Evolutionary conservation across 805 yeast genomes (phyloP).

Genomic region (Jamesozyma piceae): DNA sequence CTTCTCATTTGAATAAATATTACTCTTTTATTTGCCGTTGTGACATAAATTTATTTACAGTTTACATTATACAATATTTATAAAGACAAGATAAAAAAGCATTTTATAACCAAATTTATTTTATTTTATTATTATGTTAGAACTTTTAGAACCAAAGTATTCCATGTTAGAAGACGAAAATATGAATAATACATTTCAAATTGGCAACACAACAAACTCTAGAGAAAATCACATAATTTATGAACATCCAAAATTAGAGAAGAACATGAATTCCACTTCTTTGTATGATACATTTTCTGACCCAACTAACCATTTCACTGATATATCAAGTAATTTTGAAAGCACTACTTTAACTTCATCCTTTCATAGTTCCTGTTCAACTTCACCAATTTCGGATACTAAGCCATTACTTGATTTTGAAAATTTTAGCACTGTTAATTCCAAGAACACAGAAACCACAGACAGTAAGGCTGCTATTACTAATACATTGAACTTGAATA

Average conservation of each 20-base stretch:
- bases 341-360: background rate
- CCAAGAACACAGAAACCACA: background rate
- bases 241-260: background rate
- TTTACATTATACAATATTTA: too few relatives aligned
- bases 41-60: too few relatives aligned
- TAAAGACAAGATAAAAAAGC: too few relatives aligned
- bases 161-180: background rate
- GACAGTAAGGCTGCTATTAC: background rate
- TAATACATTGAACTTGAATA: background rate
- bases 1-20: too few relatives aligned
- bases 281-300: background rate
- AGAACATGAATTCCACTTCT: background rate
- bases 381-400: background rate
- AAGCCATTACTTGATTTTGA: background rate
- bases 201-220: background rate
- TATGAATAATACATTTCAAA: background rate
- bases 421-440: background rate
- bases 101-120: too few relatives aligned
- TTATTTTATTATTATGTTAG: background rate
- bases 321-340: background rate
- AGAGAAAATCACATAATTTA: background rate
- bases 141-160: background rate
- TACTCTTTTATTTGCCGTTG: too few relatives aligned
- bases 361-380: background rate
- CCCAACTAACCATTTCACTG: background rate